phyloP scores from a whole-genome alignment of 2,329 filamentous ascomycete species.

The Magnaporthiopsis rhizophila region DNA sequence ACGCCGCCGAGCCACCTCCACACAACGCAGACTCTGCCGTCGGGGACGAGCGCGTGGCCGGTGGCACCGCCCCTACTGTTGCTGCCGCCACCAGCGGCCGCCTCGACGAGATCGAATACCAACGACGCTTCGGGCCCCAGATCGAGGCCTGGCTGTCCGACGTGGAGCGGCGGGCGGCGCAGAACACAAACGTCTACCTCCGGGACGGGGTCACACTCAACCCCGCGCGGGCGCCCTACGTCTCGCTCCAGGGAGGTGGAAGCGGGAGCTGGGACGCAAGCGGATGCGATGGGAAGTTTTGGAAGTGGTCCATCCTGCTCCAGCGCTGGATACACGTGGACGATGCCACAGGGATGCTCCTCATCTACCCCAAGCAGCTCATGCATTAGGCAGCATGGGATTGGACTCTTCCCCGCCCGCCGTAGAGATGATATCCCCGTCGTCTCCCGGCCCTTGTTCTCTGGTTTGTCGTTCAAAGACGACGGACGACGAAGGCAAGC shows the following conservation, averaged over 20 bases:
- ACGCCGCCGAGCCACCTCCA: too few species aligned
- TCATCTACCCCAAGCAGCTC: neutral
- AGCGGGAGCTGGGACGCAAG: neutral
- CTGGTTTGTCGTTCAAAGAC: too few species aligned
- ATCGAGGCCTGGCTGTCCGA: neutral
- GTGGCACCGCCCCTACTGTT: too few species aligned
- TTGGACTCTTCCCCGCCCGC: too few species aligned
- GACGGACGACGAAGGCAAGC: too few species aligned
- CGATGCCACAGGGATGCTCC: neutral
- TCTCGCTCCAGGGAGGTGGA: neutral
- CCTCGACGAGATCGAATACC: neutral
- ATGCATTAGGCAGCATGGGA: neutral
- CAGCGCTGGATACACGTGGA: constrained; percentile 1
- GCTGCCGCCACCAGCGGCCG: neutral
- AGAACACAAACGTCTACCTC: neutral
- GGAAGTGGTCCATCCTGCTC: neutral
- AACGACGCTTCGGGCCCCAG: neutral
- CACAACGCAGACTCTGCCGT: too few species aligned
- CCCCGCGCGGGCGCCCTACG: neutral
- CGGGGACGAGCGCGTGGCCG: too few species aligned
- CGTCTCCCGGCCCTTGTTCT: too few species aligned
- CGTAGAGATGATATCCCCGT: too few species aligned
- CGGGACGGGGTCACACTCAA: neutral
- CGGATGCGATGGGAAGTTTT: neutral
- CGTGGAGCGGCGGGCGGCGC: neutral